Evolutionary conservation across 768 basidiomycete genomes (phyloP).

Genomic region (Cubamyces lactineus): DNA sequence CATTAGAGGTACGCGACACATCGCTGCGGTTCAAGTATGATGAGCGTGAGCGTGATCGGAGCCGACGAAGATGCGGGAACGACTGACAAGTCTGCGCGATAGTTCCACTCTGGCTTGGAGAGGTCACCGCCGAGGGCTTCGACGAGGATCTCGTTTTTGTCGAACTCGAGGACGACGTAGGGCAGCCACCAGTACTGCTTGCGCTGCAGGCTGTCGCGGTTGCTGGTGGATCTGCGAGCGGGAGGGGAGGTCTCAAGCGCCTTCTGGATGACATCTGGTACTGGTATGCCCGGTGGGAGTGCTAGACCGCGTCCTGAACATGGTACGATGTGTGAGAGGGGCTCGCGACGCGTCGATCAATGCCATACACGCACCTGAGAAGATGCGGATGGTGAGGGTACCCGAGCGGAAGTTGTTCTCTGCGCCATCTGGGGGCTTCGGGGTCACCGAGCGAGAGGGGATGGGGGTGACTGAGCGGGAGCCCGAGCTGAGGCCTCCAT

Average conservation of each 20-base stretch:
- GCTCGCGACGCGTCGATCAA: not conserved
- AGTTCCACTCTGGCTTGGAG: conserved; percentile 90
- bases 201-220: conserved; percentile 90
- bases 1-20: conserved; percentile 91
- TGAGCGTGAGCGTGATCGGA: not conserved
- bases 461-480: conserved; percentile 84
- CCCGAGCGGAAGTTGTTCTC: conserved; percentile 73
- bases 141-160: conserved; percentile 95
- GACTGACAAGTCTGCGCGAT: conserved; percentile 90
- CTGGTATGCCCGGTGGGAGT: conserved; percentile 73
- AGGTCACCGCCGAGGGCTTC: conserved; percentile 97
- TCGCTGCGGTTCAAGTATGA: conserved; percentile 57
- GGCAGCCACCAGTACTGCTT: conserved; percentile 96
- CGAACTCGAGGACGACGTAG: conserved; percentile 96
- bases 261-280: conserved; percentile 85
- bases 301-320: conserved; percentile 73
- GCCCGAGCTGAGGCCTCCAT: conserved; percentile 49
- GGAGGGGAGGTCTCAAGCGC: conserved; percentile 69
- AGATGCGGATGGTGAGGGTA: conserved; percentile 94
- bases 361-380: conserved; percentile 65
- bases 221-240: conserved; percentile 60
- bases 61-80: not conserved
- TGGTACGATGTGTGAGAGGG: conserved; percentile 6
- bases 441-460: conserved; percentile 80
- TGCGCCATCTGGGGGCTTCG: conserved; percentile 47